Percentiles rank a stretch among this genome's conserved stretches.
These are phyloP conservation scores for Aegilops longissima DNA, from an alignment of 176 grass and related monocot species.

Conservation along the genomic window DNA sequence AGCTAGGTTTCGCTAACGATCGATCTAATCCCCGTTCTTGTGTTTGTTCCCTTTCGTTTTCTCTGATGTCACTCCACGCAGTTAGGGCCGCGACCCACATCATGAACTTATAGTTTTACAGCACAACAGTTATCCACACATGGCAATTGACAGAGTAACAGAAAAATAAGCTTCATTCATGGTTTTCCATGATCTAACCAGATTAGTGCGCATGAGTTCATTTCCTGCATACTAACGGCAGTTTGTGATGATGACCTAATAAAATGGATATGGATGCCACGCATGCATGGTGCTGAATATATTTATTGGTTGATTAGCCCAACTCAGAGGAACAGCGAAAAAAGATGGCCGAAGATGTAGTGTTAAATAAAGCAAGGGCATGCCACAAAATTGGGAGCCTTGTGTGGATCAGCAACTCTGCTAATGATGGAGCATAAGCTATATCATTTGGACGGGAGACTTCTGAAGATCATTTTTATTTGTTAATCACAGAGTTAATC, in stretches of 20 bases:
- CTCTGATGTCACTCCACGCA: slow-evolving; percentile 6
- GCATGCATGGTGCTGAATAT: neutral
- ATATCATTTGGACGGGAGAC: neutral
- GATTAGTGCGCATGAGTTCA: neutral
- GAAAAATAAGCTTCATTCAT: neutral
- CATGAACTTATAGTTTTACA: neutral
- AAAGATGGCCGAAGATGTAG: neutral
- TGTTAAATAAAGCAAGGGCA: slow-evolving; percentile 14
- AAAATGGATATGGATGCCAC: neutral
- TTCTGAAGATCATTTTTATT: neutral
- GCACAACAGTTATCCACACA: slow-evolving; percentile 19
- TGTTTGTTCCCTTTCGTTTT: neutral
- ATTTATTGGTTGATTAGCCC: neutral
- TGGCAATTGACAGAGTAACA: neutral
- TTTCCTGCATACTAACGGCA: neutral
- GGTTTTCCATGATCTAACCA: slow-evolving; percentile 4
- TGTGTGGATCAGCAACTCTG: slow-evolving; percentile 1
- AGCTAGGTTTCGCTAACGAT: neutral
- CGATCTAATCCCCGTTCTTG: neutral
- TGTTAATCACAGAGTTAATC: neutral
- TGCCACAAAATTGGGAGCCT: slow-evolving; percentile 11
- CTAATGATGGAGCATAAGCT: slow-evolving; percentile 23
- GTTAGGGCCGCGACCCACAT: neutral
- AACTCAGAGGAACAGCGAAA: neutral
- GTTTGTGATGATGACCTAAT: neutral